Evolutionary conservation across 2,329 filamentous ascomycete genomes (phyloP), one percentile per base, ranked within the genome.

Genomic region (Chaetomium sp.): DNA sequence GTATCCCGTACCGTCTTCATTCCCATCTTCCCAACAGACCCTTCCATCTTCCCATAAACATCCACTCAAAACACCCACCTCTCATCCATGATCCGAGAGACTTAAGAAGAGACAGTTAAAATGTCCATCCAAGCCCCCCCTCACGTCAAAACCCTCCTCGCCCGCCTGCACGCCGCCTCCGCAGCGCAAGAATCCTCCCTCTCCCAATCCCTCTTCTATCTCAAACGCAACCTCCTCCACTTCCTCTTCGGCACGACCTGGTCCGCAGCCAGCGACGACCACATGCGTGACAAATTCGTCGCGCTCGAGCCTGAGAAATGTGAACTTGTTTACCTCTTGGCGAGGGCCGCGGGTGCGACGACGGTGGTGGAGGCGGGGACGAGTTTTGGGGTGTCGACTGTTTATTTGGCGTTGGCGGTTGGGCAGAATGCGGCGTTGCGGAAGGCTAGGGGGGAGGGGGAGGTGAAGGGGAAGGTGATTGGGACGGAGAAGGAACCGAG

Each of bases 291-390:
- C 64, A 80, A 80, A 62, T 84, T 84, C 64, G 77, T 85, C 52
- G 79, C 79, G 0, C 71, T 86, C 1, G 80, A 84, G 40, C 68
- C 73, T 7, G 80, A 84, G 64, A 85, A 85, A 65, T 79, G 75
- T 61, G 70, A 76, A 3, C 73, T 83, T 41, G 68, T 81, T 1
- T 85, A 85, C 65, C 76, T 79, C 14, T 71, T 85, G 0, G 64
- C 76, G 2, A 73, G 74, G 3, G 70, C 74, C 9, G 76, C 68
- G 8, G 71, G 74, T 1, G 81, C 81, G 0, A 70, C 69, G 1
- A 74, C 74, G 43, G 69, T 84, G 27, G 75, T 85, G 40, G 82
- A 86, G 63, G 81, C 79, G 0, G 82, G 82, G 1, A 85, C 82
- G 0, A 79, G 76, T 43, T 85, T 81, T 55, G 82, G 82, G 2